These are phyloP conservation scores for Pseudotsuga menziesii DNA, from an alignment of 75 land plant genomes.

Conservation along the genomic window DNA sequence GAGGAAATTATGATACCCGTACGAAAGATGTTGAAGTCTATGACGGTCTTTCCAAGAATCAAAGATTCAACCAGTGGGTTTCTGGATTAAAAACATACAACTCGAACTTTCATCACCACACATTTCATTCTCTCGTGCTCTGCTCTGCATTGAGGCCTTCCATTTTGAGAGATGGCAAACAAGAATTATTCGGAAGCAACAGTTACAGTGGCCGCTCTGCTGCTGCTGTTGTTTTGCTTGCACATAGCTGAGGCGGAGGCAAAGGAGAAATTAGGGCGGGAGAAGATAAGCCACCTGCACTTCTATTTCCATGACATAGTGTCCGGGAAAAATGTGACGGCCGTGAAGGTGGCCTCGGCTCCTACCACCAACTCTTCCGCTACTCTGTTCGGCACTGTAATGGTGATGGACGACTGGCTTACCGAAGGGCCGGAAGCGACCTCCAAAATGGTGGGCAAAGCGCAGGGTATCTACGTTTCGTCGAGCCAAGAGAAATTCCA, in stretches of 20 bases:
- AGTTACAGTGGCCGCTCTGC: not conserved
- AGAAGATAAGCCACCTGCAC: conserved; percentile 23
- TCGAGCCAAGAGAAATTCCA: not conserved
- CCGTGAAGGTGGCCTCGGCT: not conserved
- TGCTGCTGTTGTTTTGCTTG: not conserved
- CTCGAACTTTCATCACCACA: too few relatives aligned
- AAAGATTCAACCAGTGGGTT: too few relatives aligned
- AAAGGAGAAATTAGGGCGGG: not conserved
- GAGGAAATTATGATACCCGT: too few relatives aligned
- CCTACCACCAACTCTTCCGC: not conserved
- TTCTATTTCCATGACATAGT: conserved; percentile 43
- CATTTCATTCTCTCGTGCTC: too few relatives aligned
- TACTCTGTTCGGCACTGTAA: not conserved
- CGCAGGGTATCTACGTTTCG: not conserved
- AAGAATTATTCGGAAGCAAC: too few relatives aligned
- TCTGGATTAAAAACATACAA: too few relatives aligned
- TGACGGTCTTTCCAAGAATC: too few relatives aligned
- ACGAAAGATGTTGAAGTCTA: too few relatives aligned
- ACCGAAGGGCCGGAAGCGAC: not conserved
- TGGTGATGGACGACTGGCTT: not conserved
- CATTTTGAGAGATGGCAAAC: too few relatives aligned
- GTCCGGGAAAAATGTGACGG: conserved; percentile 13
- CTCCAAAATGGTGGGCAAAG: not conserved
- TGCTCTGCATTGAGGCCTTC: too few relatives aligned
- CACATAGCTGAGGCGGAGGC: not conserved